Conservation (phyloP, 225 moss, liverwort and hornwort genomes). For the Climacium dendroides region DNA sequence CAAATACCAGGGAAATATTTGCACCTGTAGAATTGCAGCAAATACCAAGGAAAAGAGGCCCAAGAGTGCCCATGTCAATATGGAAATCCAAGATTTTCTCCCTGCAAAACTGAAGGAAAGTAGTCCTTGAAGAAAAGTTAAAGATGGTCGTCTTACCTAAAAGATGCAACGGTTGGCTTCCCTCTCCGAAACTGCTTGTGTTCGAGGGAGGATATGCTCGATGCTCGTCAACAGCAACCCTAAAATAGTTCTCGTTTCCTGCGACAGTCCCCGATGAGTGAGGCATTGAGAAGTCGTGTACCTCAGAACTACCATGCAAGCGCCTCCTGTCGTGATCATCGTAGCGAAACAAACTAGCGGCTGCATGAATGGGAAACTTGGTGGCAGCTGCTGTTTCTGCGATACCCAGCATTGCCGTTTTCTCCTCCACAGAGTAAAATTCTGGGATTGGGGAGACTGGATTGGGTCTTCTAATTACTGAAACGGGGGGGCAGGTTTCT, state of each 20-base stretch:
- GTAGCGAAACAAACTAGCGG: conserved; percentile 32
- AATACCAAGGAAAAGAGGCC: background rate
- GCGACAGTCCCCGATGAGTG: background rate
- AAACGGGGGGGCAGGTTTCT: background rate
- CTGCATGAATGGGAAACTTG: conserved; percentile 6
- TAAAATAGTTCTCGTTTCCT: conserved; percentile 17
- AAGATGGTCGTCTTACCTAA: conserved; percentile 5
- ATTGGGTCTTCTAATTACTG: conserved; percentile 6
- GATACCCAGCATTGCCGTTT: conserved; percentile 61
- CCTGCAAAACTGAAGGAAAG: background rate
- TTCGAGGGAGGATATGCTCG: conserved; percentile 4
- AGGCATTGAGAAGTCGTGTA: background rate
- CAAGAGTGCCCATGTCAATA: background rate
- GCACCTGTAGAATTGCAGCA: background rate
- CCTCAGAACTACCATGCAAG: background rate
- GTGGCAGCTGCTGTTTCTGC: conserved; percentile 10
- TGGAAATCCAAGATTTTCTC: background rate
- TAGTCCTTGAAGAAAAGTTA: background rate
- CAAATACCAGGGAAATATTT: background rate
- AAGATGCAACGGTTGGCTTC: conserved; percentile 13
- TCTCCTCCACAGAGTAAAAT: conserved; percentile 50
- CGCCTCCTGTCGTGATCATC: conserved; percentile 4
- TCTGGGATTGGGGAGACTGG: conserved; percentile 14
- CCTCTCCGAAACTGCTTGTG: conserved; percentile 13
- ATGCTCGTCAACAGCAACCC: conserved; percentile 10